Evolutionary conservation across 192 early-diverging fungal species (phyloP).

Genomic region (Endogone sp.): DNA sequence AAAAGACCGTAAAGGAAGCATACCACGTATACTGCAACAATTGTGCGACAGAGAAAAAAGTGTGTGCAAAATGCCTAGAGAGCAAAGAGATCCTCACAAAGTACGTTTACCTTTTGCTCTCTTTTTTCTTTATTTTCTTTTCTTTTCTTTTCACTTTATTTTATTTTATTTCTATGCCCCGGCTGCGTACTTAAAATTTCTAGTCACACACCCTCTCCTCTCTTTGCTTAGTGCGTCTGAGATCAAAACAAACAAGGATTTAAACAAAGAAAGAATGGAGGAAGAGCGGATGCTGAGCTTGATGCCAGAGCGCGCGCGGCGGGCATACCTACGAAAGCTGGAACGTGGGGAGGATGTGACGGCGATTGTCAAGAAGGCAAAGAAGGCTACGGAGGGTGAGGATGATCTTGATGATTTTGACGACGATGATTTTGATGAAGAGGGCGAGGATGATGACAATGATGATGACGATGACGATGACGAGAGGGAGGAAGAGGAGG

Average conservation of each 20-base stretch:
- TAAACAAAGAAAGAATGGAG: constrained; percentile 68
- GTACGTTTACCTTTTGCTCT: constrained; percentile 15
- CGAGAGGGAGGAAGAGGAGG: constrained; percentile 36
- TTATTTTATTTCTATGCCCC: too few species aligned
- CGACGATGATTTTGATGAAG: constrained; percentile 37
- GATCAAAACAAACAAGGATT: constrained; percentile 61
- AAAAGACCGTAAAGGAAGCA: constrained; percentile 84
- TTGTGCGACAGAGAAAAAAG: constrained; percentile 75
- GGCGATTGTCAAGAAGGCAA: too few species aligned
- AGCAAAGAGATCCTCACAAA: constrained; percentile 54
- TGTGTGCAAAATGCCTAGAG: constrained; percentile 92
- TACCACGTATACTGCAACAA: constrained; percentile 93
- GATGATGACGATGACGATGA: constrained; percentile 55
- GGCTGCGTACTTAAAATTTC: too few species aligned
- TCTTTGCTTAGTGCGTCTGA: constrained; percentile 30
- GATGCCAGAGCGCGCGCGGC: constrained; percentile 81
- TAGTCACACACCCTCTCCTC: background rate
- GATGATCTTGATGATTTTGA: constrained; percentile 44
- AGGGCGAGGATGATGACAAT: constrained; percentile 39
- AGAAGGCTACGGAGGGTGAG: background rate
- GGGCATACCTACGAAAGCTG: constrained; percentile 76
- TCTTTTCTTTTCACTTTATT: background rate
- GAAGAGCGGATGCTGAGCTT: constrained; percentile 59
- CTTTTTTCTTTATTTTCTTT: background rate
- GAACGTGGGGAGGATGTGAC: constrained; percentile 70